phyloP scores from a whole-genome alignment of 441 rosid genomes.

The Lepidium campestre region DNA sequence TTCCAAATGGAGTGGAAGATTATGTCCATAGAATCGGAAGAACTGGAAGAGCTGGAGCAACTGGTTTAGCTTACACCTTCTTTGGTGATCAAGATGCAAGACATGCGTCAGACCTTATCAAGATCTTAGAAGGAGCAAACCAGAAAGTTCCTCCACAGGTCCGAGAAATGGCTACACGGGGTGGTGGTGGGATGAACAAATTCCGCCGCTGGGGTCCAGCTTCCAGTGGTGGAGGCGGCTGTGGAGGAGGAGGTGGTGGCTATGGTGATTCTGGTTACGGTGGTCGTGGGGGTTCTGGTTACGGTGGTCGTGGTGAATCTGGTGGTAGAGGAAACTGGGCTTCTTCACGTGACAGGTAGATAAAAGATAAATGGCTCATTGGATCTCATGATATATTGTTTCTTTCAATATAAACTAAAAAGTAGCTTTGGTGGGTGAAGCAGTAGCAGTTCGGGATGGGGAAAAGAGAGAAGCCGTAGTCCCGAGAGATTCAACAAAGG shows the following conservation, averaged over 20 bases:
- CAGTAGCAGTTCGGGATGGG: slow-evolving; percentile 29
- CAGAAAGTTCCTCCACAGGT: slow-evolving; percentile 79
- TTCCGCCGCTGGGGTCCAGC: slow-evolving; percentile 67
- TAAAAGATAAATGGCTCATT: not conserved
- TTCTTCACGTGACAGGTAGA: slow-evolving; percentile 59
- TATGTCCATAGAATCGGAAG: slow-evolving; percentile 98
- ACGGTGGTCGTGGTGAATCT: slow-evolving; percentile 19
- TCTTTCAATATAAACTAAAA: not conserved
- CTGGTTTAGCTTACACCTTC: slow-evolving; percentile 83
- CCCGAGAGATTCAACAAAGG: slow-evolving; percentile 39
- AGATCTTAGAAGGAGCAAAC: slow-evolving; percentile 86
- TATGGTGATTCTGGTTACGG: slow-evolving; percentile 30
- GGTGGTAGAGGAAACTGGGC: slow-evolving; percentile 46
- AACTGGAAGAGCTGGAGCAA: slow-evolving; percentile 98
- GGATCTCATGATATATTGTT: not conserved
- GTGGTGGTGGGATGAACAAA: slow-evolving; percentile 59
- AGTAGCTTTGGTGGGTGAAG: slow-evolving; percentile 2
- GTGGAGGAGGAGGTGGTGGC: slow-evolving; percentile 46
- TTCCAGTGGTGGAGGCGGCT: slow-evolving; percentile 45
- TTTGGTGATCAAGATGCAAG: slow-evolving; percentile 86
- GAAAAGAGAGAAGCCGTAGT: slow-evolving; percentile 58
- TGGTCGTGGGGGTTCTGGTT: slow-evolving; percentile 6
- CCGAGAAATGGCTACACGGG: slow-evolving; percentile 79
- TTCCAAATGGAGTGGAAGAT: slow-evolving; percentile 97
- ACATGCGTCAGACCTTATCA: slow-evolving; percentile 82